Base-by-base conservation (phyloP, 169 alveolate species). In the Plasmodium vivax region DNA sequence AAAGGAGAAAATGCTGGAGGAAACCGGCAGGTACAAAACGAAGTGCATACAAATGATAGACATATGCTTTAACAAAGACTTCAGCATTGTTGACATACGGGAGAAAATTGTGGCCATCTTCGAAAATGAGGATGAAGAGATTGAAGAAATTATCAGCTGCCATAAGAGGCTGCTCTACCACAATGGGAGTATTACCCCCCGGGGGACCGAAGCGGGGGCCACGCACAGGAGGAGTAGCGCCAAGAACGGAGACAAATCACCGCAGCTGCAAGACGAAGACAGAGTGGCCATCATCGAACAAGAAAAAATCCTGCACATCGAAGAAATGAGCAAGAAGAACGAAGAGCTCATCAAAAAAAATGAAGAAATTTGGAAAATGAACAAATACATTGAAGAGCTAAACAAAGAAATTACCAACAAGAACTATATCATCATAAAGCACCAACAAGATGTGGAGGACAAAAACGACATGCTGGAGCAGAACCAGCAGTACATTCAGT, bases 261-360 rank as follows among this genome's bases (percentile, higher is more conserved):
- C 16, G 2, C 27, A 62, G 54, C 32, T 80, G 19, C 83, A 80
- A 27, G 90, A 80, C 4, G 94, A 88, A 36, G 41, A 27, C 23
- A 14, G 62, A 36, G 27, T 43, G 4, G 19, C 30, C 38, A 80
- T 16, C 32, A 23, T 81, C 27, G 91, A 88, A 3, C 83, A 80
- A 38, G 94, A 88, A 23, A 88, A 80, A 62, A 34, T 88, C n/a
- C 45, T 68, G 43, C 94, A 88, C 34, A 80, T 88, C 6, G 94
- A 88, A 88, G 94, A 88, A 80, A 88, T 88, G 90, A 88, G 94
- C 73, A 88, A 88, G 80, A 88, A 88, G 45, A 88, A 88, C 43
- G 94, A 88, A 58, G 94, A 88, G 45, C 73, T 88, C 14, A 88
- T 88, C 2, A 80, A 88, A 23, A 88, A 88, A 68, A 88, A 88